phyloP scores from a whole-genome alignment of 148 eudicot genomes.

The Camellia granthamiana region DNA sequence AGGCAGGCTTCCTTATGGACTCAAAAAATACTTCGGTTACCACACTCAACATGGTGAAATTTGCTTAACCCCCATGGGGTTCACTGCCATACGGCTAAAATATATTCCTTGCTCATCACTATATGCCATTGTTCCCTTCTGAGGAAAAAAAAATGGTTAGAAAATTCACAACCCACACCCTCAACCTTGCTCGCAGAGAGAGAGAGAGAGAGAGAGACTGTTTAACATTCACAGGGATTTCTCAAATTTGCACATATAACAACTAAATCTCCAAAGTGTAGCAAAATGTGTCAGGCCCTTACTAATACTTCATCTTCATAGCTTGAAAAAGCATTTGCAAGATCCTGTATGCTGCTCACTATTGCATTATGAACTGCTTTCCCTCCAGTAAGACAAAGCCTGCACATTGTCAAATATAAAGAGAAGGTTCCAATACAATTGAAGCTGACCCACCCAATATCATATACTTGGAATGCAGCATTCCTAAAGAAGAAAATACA shows the following conservation, averaged over 20 bases:
- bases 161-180: background rate
- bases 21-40: background rate
- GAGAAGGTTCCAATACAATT: slow-evolving; percentile 1
- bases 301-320: slow-evolving; percentile 97
- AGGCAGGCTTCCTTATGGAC: background rate
- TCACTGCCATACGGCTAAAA: background rate
- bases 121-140: background rate
- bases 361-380: slow-evolving; percentile 93
- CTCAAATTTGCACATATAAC: background rate
- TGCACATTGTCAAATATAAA: slow-evolving; percentile 33
- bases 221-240: background rate
- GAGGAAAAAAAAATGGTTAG: background rate
- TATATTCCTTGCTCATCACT: background rate
- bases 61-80: background rate
- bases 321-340: slow-evolving; percentile 78
- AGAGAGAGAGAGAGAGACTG: background rate
- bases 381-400: slow-evolving; percentile 94
- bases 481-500: background rate
- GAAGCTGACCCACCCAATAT: background rate
- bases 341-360: slow-evolving; percentile 95
- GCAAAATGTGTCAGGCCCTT: slow-evolving; percentile 21
- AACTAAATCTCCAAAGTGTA: background rate
- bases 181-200: background rate
- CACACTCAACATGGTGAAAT: background rate
- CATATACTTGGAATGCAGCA: slow-evolving; percentile 3